Base-by-base conservation (phyloP, 345 rosid genomes). In the Eucalyptus paniculata region DNA sequence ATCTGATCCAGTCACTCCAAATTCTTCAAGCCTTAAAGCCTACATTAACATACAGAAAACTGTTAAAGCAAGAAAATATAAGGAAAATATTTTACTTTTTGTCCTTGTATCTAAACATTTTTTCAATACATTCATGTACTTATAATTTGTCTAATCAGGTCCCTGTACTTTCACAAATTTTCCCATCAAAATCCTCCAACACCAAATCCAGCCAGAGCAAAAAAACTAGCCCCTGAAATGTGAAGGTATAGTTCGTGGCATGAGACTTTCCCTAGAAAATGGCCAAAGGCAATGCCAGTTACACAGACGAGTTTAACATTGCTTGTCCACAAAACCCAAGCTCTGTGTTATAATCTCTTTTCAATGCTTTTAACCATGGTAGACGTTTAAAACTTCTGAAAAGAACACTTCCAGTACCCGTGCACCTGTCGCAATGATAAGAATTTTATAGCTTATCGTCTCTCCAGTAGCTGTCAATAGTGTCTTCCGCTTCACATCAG, bases 381-480 rank as follows among this genome's bases (percentile, higher is more conserved):
- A 87, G 56, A 88, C n/a, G 62, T 88, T 51, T 53, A 50, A 65
- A 49, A 62, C 89, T 28, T 49, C 50, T 82, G 85, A 88, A 93
- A 93, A 93, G 92, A 93, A 88, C 89, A 89, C 90, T 89, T 94
- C 87, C 92, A 93, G 88, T 98, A 98, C 99, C 99, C 97, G 96
- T 94, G 99, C 99, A 94, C 99, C 99, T 88, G 99, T 97, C 87
- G 98, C 99, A 92, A 98, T 93, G 91, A 98, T 96, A 90, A 98
- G 96, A 92, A 93, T 89, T 91, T 96, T 95, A 93, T 96, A 98
- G 92, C 97, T 95, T 90, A 98, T 98, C 86, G 99, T 98, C 94
- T 98, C 99, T 81, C 99, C 99, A 16, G 96, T 90, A 90, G 97
- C 96, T 80, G 99, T 97, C 92, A 97, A 91, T 88, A 97, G 94